Percentiles rank a stretch among this genome's conserved stretches.
Conservation (phyloP, 768 basidiomycete genomes). For the Kwoniella botswanensis region DNA sequence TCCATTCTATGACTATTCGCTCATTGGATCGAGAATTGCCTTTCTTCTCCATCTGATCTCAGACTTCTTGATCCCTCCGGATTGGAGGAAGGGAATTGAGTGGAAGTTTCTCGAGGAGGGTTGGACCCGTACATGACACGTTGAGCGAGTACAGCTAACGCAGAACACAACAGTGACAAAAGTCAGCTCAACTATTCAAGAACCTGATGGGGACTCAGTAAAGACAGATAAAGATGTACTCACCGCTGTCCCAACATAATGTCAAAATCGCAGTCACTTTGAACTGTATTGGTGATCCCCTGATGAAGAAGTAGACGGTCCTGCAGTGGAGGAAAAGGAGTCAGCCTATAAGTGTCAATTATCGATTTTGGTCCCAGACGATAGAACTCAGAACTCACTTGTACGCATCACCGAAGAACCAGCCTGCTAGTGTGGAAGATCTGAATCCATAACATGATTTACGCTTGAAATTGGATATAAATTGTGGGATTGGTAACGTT, state of each 20-base stretch:
- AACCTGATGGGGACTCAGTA: neutral
- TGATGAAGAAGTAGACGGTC: slow-evolving; percentile 55
- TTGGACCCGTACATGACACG: slow-evolving; percentile 43
- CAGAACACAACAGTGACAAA: neutral
- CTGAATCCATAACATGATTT: slow-evolving; percentile 55
- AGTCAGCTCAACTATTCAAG: neutral
- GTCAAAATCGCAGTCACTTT: slow-evolving; percentile 54
- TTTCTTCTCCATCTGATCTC: slow-evolving; percentile 18
- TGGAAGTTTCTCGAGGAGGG: slow-evolving; percentile 25
- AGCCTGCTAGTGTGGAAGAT: slow-evolving; percentile 53
- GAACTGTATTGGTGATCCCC: slow-evolving; percentile 53
- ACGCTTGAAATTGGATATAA: slow-evolving; percentile 53
- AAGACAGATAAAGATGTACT: slow-evolving; percentile 3
- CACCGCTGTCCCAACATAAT: slow-evolving; percentile 53
- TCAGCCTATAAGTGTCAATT: slow-evolving; percentile 2
- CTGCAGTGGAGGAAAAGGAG: slow-evolving; percentile 15
- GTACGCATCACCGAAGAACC: slow-evolving; percentile 56
- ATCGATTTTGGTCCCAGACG: neutral
- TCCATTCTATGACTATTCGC: neutral
- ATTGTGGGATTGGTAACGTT: slow-evolving; percentile 57
- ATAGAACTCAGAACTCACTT: slow-evolving; percentile 38
- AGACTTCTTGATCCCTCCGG: slow-evolving; percentile 13
- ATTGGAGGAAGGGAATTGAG: slow-evolving; percentile 4
- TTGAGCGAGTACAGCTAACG: slow-evolving; percentile 45
- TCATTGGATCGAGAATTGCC: slow-evolving; percentile 11